phyloP scores from a whole-genome alignment of 139 green algal species.

The Micractinium sp. region DNA sequence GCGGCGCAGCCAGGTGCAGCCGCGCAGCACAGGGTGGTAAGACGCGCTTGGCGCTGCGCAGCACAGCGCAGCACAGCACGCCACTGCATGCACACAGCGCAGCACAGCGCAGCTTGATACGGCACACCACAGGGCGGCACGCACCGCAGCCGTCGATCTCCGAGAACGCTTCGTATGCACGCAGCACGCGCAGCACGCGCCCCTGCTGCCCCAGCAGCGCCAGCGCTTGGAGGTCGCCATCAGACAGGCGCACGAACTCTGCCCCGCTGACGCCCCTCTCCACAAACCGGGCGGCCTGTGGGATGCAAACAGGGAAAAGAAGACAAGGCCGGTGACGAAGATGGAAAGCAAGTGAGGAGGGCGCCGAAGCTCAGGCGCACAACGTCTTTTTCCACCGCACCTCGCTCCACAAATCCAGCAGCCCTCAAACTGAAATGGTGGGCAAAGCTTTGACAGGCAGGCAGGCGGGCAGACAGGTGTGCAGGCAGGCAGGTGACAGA shows the following conservation, averaged over 20 bases:
- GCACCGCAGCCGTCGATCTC: conserved; percentile 28
- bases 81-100: neutral
- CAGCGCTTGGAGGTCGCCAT: conserved; percentile 2
- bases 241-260: conserved; percentile 16
- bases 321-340: neutral
- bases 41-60: no score
- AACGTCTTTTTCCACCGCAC: no score
- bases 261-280: neutral
- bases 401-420: no score
- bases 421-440: no score
- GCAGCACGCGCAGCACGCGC: conserved; percentile 40
- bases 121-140: neutral
- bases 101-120: no score
- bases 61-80: neutral
- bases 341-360: neutral
- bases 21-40: no score
- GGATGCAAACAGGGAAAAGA: neutral
- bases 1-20: neutral
- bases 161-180: neutral
- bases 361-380: neutral
- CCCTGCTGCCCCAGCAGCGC: neutral
- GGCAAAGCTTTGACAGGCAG: no score
- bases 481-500: no score
- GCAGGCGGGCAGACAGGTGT: no score
- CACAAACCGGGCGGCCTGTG: conserved; percentile 9